These are phyloP conservation scores for Sporobolomyces phaffii DNA, from an alignment of 768 basidiomycete genomes.

Conservation along the genomic window DNA sequence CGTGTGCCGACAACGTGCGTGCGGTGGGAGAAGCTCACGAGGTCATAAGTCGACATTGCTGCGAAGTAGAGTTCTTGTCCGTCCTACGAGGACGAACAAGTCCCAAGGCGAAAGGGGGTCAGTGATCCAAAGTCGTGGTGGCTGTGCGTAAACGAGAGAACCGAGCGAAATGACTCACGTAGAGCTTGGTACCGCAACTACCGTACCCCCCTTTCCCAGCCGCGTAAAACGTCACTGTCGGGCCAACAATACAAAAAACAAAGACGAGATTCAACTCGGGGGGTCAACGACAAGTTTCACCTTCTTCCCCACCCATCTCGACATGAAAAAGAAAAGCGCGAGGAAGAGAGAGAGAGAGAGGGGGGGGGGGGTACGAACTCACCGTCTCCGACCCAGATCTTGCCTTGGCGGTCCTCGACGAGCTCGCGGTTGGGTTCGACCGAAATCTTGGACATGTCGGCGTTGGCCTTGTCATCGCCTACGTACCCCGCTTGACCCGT, in stretches of 20 bases:
- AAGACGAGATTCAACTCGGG: background rate
- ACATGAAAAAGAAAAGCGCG: background rate
- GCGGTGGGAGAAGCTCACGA: too few species aligned
- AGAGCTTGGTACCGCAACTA: conserved; percentile 11
- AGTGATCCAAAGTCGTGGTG: too few species aligned
- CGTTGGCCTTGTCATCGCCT: background rate
- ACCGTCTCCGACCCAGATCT: conserved; percentile 22
- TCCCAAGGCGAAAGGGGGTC: too few species aligned
- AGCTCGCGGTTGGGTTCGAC: background rate
- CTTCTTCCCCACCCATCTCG: too few species aligned
- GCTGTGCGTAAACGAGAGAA: too few species aligned
- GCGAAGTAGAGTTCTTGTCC: conserved; percentile 23
- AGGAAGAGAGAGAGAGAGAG: background rate
- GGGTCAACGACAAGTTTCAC: too few species aligned
- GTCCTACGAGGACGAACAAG: background rate
- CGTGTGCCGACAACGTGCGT: too few species aligned
- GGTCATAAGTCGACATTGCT: conserved; percentile 3
- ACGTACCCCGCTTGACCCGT: conserved; percentile 5
- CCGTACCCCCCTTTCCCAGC: conserved; percentile 21
- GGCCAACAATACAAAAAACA: background rate
- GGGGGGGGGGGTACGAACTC: background rate
- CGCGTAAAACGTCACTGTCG: background rate
- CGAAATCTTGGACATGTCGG: background rate
- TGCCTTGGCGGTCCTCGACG: background rate
- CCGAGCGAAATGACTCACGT: background rate